Evolutionary conservation across 2,329 filamentous ascomycete species (phyloP).

Genomic region (Xylaria sp.): DNA sequence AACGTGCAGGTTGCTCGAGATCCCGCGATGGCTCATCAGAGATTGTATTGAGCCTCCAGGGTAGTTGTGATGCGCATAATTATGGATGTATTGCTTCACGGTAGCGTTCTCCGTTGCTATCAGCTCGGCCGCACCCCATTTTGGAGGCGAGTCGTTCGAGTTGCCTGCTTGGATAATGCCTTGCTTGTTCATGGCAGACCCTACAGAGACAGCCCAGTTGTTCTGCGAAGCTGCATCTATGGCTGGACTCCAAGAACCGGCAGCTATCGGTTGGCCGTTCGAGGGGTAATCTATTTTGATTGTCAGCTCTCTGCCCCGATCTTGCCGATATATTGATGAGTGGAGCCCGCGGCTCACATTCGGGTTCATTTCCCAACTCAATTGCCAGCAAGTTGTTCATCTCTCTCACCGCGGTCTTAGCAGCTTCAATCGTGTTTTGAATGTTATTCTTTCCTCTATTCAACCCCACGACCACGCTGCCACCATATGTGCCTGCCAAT

Average conservation of each 20-base stretch:
- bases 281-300: conserved; percentile 49
- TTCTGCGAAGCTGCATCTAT: conserved; percentile 54
- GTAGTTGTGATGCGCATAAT: conserved; percentile 61
- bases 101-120: conserved; percentile 53
- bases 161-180: conserved; percentile 56
- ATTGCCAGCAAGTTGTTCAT: conserved; percentile 63
- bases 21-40: conserved; percentile 58
- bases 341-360: conserved; percentile 49
- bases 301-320: conserved; percentile 20
- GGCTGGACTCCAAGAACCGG: conserved; percentile 51
- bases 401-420: conserved; percentile 55
- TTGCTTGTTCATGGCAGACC: conserved; percentile 49
- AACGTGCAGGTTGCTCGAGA: conserved; percentile 52
- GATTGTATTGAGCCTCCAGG: conserved; percentile 55
- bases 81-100: conserved; percentile 53
- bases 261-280: conserved; percentile 53
- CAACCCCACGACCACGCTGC: conserved; percentile 62
- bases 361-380: conserved; percentile 67
- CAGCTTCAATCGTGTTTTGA: conserved; percentile 64
- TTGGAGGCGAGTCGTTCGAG: conserved; percentile 51
- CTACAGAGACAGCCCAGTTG: conserved; percentile 52
- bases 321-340: background rate
- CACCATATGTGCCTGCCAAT: conserved; percentile 59
- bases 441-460: conserved; percentile 64
- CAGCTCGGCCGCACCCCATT: conserved; percentile 53